Percentiles rank a stretch among this genome's conserved stretches.
Conservation (phyloP, 441 rosid species). For the Pelargonium cotyledonis region DNA sequence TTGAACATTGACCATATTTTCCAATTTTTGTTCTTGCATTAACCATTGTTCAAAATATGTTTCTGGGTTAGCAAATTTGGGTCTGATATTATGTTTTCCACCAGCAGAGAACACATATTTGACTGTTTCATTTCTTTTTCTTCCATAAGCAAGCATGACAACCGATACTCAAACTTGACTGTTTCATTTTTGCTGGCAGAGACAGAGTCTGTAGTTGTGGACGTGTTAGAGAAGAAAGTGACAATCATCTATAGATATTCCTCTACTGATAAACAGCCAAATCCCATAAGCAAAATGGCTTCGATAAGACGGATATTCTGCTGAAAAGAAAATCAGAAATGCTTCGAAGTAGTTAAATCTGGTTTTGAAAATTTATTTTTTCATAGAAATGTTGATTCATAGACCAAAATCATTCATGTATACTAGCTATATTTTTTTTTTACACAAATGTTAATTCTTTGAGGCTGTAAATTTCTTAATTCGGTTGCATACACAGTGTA, state of each 20-base stretch:
- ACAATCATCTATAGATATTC: slow-evolving; percentile 62
- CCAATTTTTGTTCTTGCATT: no score
- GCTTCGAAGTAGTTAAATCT: no score
- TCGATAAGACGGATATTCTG: slow-evolving; percentile 46
- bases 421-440: no score
- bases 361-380: no score
- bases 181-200: slow-evolving; percentile 32
- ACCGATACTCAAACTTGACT: no score
- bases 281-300: slow-evolving; percentile 46
- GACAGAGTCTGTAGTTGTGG: slow-evolving; percentile 58
- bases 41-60: no score
- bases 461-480: not conserved
- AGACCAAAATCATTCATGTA: slow-evolving; percentile 19
- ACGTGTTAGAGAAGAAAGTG: slow-evolving; percentile 66
- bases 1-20: no score
- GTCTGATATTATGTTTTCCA: not conserved
- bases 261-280: slow-evolving; percentile 27
- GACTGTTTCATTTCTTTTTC: no score
- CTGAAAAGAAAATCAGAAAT: slow-evolving; percentile 7
- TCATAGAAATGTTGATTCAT: slow-evolving; percentile 12
- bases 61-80: not conserved
- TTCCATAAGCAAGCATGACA: no score
- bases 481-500: not conserved
- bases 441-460: no score
- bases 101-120: not conserved